These are phyloP conservation scores for Cryptosporidium sp. DNA, from an alignment of 169 alveolate genomes.

Conservation along the genomic window DNA sequence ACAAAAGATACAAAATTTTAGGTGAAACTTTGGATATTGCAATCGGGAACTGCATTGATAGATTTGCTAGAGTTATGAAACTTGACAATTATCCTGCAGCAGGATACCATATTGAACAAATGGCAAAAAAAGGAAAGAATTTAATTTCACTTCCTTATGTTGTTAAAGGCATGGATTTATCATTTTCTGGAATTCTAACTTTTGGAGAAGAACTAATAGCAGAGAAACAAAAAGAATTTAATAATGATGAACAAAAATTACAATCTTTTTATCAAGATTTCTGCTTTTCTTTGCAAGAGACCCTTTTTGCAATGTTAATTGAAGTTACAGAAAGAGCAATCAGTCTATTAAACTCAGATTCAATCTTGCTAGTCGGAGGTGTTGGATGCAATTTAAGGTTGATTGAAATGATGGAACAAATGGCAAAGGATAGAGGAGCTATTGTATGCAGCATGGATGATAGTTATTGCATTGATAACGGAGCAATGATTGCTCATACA, in stretches of 20 bases:
- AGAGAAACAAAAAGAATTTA: conserved; percentile 77
- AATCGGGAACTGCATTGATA: conserved; percentile 97
- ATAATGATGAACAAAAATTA: conserved; percentile 76
- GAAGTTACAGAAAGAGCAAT: conserved; percentile 99
- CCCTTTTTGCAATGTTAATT: conserved; percentile 96
- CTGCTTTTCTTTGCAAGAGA: conserved; percentile 96
- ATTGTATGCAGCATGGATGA: conserved; percentile 98
- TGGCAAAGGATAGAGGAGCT: conserved; percentile 97
- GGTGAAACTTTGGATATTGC: conserved; percentile 99
- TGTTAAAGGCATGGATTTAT: conserved; percentile 98
- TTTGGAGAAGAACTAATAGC: conserved; percentile 58
- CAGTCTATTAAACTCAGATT: conserved; percentile 94
- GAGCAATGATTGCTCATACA: conserved; percentile 99
- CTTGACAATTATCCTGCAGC: conserved; percentile 98
- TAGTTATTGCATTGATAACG: conserved; percentile 98
- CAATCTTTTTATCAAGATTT: conserved; percentile 85
- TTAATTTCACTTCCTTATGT: conserved; percentile 94
- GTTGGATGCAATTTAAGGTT: conserved; percentile 98
- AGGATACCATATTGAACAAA: conserved; percentile 97
- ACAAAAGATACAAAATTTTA: conserved; percentile 92
- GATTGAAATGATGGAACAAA: conserved; percentile 94
- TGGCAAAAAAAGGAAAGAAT: conserved; percentile 91
- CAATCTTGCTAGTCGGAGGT: conserved; percentile 98
- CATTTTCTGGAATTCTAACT: conserved; percentile 78
- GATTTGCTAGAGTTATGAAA: conserved; percentile 96